These are phyloP conservation scores for Penicillium alfredii DNA, from an alignment of 495 filamentous ascomycete species.

Conservation along the genomic window DNA sequence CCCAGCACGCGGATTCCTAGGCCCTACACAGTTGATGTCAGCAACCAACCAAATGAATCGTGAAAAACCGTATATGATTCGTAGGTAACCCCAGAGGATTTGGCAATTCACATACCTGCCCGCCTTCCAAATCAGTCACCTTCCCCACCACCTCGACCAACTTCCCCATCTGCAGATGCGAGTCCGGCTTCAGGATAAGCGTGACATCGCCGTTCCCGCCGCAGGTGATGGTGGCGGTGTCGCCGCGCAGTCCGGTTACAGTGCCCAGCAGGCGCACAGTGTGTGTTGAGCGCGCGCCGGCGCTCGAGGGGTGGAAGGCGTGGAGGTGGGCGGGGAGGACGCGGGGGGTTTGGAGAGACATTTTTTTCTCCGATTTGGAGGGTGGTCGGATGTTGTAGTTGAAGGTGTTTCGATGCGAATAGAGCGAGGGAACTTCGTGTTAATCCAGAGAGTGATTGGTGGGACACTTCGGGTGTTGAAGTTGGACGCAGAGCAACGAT, in stretches of 20 bases:
- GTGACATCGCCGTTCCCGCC: conserved; percentile 60
- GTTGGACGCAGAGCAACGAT: conserved; percentile 1
- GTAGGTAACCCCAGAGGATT: neutral
- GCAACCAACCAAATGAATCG: no score
- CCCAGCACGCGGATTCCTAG: conserved; percentile 68
- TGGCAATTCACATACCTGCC: conserved; percentile 27
- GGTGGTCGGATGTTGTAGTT: conserved; percentile 1
- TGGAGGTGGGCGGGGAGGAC: conserved; percentile 62
- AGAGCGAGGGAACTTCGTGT: no score
- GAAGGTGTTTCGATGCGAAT: no score
- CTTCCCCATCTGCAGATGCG: conserved; percentile 70
- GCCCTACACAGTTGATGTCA: conserved; percentile 40
- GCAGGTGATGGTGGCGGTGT: conserved; percentile 72
- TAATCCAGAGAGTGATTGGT: conserved; percentile 1
- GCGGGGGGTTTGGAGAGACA: conserved; percentile 60
- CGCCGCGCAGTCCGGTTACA: conserved; percentile 71
- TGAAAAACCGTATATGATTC: neutral
- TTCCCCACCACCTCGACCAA: conserved; percentile 87
- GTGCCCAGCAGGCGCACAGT: conserved; percentile 84
- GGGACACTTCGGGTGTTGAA: neutral
- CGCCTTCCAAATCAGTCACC: conserved; percentile 55
- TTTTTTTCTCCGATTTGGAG: no score
- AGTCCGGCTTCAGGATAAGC: conserved; percentile 69
- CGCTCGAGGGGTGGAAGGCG: conserved; percentile 48
- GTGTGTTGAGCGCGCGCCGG: conserved; percentile 40